phyloP scores from a whole-genome alignment of 768 basidiomycete species.

The Termitomyces sp. region DNA sequence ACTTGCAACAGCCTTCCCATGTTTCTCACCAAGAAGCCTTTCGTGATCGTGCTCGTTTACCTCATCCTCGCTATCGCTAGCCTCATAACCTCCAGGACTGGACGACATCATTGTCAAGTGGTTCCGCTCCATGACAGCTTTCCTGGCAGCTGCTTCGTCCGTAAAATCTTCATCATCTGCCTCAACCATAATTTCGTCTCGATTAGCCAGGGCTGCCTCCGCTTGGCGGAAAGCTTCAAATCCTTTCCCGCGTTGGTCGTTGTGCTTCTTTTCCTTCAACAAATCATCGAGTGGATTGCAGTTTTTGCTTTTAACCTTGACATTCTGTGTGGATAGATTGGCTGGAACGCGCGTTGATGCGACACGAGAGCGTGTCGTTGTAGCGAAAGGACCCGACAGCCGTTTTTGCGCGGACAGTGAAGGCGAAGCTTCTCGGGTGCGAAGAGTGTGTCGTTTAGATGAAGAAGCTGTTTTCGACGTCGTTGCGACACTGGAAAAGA shows the following conservation, averaged over 20 bases:
- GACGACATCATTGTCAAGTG: conserved; percentile 14
- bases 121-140: conserved; percentile 26
- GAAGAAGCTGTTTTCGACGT: neutral
- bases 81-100: conserved; percentile 14
- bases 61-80: conserved; percentile 17
- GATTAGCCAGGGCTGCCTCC: conserved; percentile 33
- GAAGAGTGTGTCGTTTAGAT: conserved; percentile 5
- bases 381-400: conserved; percentile 1
- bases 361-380: conserved; percentile 10
- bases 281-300: conserved; percentile 50
- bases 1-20: conserved; percentile 36
- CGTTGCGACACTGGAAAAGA: neutral
- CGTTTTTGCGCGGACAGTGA: conserved; percentile 8
- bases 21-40: conserved; percentile 33
- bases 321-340: conserved; percentile 2
- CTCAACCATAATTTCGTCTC: conserved; percentile 22
- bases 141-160: conserved; percentile 35
- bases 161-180: conserved; percentile 31
- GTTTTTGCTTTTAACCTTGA: conserved; percentile 15
- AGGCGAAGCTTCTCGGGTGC: conserved; percentile 6
- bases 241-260: conserved; percentile 35
- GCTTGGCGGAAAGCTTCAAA: conserved; percentile 39
- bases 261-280: conserved; percentile 45
- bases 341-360: conserved; percentile 8
- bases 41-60: conserved; percentile 29